Evolutionary conservation across 1,284 basidiomycete genomes (phyloP).

Genomic region (Cryptococcus sp.): DNA sequence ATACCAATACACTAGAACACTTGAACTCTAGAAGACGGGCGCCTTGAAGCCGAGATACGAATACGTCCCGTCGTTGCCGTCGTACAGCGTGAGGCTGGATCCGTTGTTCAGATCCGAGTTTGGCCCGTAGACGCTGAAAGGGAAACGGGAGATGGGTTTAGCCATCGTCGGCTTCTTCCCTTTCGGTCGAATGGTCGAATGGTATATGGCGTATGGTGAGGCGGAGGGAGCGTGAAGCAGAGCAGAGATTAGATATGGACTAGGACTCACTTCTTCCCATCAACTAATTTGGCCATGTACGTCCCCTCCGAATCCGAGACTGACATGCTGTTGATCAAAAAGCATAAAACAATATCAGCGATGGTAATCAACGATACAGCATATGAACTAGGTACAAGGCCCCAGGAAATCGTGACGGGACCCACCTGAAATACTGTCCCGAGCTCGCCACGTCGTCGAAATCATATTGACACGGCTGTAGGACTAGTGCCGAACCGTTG

Average conservation of each 20-base stretch:
- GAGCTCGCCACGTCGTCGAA: slow-evolving; percentile 15
- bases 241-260: background rate
- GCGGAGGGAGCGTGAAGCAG: background rate
- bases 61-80: slow-evolving; percentile 12
- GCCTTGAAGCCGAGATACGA: slow-evolving; percentile 21
- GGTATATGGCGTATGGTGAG: background rate
- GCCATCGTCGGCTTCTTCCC: background rate
- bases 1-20: too few species aligned
- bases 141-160: background rate
- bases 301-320: slow-evolving; percentile 3
- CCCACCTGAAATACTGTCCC: slow-evolving; percentile 26
- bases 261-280: slow-evolving; percentile 8
- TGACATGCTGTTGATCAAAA: slow-evolving; percentile 2
- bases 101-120: slow-evolving; percentile 10
- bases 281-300: slow-evolving; percentile 7
- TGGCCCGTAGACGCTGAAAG: slow-evolving; percentile 14
- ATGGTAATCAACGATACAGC: background rate
- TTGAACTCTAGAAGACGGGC: slow-evolving; percentile 3
- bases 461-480: slow-evolving; percentile 23
- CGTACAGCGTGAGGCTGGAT: slow-evolving; percentile 13
- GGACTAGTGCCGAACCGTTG: slow-evolving; percentile 11
- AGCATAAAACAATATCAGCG: background rate
- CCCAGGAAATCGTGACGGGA: background rate
- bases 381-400: background rate
- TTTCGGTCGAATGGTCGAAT: background rate